A percentile compares a stretch with the other conserved stretches of the same genome.
These are phyloP conservation scores for Populus alba DNA, from an alignment of 345 rosid genomes.

Conservation along the genomic window DNA sequence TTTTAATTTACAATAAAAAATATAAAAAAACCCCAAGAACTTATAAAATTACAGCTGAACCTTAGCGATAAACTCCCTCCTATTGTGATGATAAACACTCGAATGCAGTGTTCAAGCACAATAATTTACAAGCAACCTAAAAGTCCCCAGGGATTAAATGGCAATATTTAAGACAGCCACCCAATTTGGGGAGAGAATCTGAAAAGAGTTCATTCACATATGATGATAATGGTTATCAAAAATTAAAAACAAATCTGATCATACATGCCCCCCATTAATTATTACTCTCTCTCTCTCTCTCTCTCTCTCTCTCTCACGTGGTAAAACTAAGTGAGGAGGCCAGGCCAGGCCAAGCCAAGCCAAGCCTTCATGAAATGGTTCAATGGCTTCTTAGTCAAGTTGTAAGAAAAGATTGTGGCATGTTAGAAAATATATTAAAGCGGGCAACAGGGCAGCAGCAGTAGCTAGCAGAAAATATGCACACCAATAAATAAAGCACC, in stretches of 20 bases:
- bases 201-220: constrained; percentile 26
- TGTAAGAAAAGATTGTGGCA: constrained; percentile 1
- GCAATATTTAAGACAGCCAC: constrained; percentile 26
- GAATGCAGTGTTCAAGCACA: no score
- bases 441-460: not conserved
- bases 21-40: no score
- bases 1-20: no score
- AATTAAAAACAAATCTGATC: constrained; percentile 10
- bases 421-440: no score
- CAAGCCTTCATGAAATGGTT: not conserved
- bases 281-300: not conserved
- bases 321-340: not conserved
- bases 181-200: constrained; percentile 26
- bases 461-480: not conserved
- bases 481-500: constrained; percentile 37
- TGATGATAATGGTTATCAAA: constrained; percentile 16
- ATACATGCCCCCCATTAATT: not conserved
- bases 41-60: no score
- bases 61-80: no score
- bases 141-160: constrained; percentile 2
- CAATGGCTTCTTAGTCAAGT: not conserved
- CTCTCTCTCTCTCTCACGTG: constrained; percentile 8
- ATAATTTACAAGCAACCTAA: not conserved
- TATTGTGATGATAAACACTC: no score
- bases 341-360: constrained; percentile 8